These are phyloP conservation scores for Acacia concinna DNA, from an alignment of 331 rosid genomes.

Conservation along the genomic window DNA sequence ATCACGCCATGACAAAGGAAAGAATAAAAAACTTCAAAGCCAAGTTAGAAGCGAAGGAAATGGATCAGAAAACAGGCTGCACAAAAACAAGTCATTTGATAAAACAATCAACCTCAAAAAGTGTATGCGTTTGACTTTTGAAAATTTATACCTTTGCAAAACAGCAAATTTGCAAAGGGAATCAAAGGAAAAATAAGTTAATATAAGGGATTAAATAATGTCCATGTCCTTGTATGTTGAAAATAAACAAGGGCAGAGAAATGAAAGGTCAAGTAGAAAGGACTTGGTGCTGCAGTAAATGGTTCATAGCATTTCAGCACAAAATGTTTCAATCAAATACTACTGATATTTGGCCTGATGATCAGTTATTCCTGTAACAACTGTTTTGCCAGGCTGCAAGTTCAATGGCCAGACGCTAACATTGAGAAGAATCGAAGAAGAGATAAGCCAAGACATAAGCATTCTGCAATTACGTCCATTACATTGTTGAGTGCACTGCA, in stretches of 20 bases:
- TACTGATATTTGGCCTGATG: not conserved
- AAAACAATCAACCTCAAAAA: not conserved
- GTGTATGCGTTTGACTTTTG: not conserved
- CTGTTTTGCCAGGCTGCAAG: not conserved
- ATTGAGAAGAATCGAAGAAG: not conserved
- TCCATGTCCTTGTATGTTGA: not conserved
- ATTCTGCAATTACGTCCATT: not conserved
- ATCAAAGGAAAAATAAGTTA: not conserved
- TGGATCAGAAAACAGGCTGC: not conserved
- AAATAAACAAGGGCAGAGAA: not conserved
- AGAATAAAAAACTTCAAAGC: conserved; percentile 23
- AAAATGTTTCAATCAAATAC: not conserved
- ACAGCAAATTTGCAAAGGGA: not conserved
- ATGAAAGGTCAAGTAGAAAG: not conserved
- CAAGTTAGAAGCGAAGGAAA: not conserved
- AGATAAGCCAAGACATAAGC: not conserved
- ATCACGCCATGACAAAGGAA: not conserved
- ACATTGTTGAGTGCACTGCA: conserved; percentile 6
- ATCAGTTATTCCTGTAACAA: not conserved
- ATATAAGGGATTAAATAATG: not conserved
- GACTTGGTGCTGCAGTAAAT: not conserved
- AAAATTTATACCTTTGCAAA: conserved; percentile 1
- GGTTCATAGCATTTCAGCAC: not conserved
- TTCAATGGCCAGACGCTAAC: not conserved
- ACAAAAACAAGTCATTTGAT: conserved; percentile 5